These are phyloP conservation scores for Ustilago lituana DNA, from an alignment of 1,284 basidiomycete genomes.

Conservation along the genomic window DNA sequence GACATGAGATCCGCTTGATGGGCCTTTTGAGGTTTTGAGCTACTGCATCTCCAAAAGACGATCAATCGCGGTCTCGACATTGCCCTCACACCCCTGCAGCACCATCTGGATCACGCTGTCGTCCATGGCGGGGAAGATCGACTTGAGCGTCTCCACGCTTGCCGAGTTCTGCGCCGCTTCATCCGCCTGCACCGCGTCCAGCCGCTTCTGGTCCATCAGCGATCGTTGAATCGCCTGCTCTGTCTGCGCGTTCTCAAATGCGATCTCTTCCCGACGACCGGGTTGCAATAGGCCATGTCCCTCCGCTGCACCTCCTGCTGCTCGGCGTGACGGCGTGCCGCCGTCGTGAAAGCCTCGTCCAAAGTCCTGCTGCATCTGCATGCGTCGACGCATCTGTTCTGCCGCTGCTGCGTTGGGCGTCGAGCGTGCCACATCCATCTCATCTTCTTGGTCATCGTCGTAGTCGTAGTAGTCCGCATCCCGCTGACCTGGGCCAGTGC, in stretches of 20 bases:
- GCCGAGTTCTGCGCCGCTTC: slow-evolving; percentile 48
- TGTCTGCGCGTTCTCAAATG: slow-evolving; percentile 32
- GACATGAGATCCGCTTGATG: no score
- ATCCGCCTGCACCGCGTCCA: slow-evolving; percentile 19
- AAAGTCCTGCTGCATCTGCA: slow-evolving; percentile 44
- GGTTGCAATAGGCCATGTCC: slow-evolving; percentile 9
- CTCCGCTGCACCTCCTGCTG: background rate
- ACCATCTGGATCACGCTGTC: slow-evolving; percentile 54
- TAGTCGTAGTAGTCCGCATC: slow-evolving; percentile 27
- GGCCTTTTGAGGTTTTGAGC: no score
- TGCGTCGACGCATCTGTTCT: slow-evolving; percentile 26
- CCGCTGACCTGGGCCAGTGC: slow-evolving; percentile 2
- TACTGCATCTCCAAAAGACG: slow-evolving; percentile 59
- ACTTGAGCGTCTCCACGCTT: slow-evolving; percentile 53
- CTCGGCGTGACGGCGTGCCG: slow-evolving; percentile 22
- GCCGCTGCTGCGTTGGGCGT: slow-evolving; percentile 29
- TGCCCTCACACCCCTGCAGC: slow-evolving; percentile 52
- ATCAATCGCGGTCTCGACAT: slow-evolving; percentile 61
- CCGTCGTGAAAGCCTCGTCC: slow-evolving; percentile 10
- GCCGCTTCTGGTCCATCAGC: slow-evolving; percentile 27
- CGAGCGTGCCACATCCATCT: background rate
- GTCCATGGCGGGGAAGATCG: slow-evolving; percentile 60
- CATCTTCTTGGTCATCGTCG: slow-evolving; percentile 18
- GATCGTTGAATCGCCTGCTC: slow-evolving; percentile 44
- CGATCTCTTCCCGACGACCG: slow-evolving; percentile 21